These are phyloP conservation scores for Amanita pseudoporphyria DNA, from an alignment of 768 basidiomycete genomes.

Conservation along the genomic window DNA sequence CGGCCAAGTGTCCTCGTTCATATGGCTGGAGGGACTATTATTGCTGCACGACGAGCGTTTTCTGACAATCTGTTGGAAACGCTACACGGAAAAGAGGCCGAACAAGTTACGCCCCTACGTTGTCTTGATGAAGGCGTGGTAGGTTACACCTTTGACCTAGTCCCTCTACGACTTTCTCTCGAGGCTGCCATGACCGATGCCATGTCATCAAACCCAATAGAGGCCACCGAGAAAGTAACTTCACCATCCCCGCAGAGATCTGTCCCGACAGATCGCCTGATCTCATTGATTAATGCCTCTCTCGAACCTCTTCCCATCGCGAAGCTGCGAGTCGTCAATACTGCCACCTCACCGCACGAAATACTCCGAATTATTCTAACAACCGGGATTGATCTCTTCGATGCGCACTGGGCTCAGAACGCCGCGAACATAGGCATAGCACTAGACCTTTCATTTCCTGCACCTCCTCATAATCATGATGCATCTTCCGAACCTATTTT, in stretches of 20 bases:
- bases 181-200: slow-evolving; percentile 11
- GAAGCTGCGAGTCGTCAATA: slow-evolving; percentile 60
- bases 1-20: slow-evolving; percentile 42
- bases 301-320: slow-evolving; percentile 37
- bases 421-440: slow-evolving; percentile 66
- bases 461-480: slow-evolving; percentile 7
- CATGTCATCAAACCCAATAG: slow-evolving; percentile 6
- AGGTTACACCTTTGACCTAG: slow-evolving; percentile 68
- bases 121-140: slow-evolving; percentile 58
- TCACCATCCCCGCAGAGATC: background rate
- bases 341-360: slow-evolving; percentile 58
- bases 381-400: slow-evolving; percentile 70
- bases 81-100: slow-evolving; percentile 46
- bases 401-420: slow-evolving; percentile 59
- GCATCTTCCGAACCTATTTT: background rate
- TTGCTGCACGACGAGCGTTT: slow-evolving; percentile 55
- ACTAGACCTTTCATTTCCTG: slow-evolving; percentile 72
- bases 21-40: slow-evolving; percentile 52
- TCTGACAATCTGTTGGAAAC: slow-evolving; percentile 45
- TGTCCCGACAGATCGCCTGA: slow-evolving; percentile 14
- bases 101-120: slow-evolving; percentile 37
- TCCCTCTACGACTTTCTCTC: slow-evolving; percentile 30
- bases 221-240: slow-evolving; percentile 7
- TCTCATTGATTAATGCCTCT: slow-evolving; percentile 48
- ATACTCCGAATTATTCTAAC: slow-evolving; percentile 54